Base-by-base conservation (phyloP, 352 stramenopile genomes). In the Pythium phragmiticola region DNA sequence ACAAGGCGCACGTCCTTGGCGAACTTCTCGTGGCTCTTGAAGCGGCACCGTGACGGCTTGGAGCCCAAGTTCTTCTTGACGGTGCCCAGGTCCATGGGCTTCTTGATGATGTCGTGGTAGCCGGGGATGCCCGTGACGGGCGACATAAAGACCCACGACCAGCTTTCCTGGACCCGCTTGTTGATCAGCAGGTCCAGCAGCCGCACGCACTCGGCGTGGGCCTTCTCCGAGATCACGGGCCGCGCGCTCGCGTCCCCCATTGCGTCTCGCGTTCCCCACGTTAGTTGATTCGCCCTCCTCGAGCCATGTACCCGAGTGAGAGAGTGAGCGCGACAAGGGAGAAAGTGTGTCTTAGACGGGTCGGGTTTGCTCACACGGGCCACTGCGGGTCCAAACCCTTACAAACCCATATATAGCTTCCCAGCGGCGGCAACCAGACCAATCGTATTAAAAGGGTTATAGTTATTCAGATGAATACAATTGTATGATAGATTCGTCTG, bases 61-160 rank as follows among this genome's bases (percentile, higher is more conserved):
- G 66, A 65, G 52, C 86, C 86, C 6, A 95, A 43, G 48, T 92
- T 81, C 69, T 88, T 85, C 65, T 81, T 80, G 23, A 95, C 78
- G 0, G 84, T 89, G 43, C 80, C 82, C 28, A 95, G 65, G 64
- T 92, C 86, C 86, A 95, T 95, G 68, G 80, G 82, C 60, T 84
- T 89, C 60, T 91, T 91, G 63, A 91, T 84, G 52, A 94, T 66
- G 50, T 85, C 36, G 14, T 86, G 73, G 70, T 94, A 94, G 47
- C 80, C 81, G 2, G 82, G 71, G 57, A 92, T 87, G 47, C 59
- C 68, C 17, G 69, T 65, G 61, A 92, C 84, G 26, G 83, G 84
- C 59, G 69, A 75, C 83, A 94, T 91, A 66, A 94, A 94, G 28
- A 91, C 81, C 84, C 84, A 93, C 2, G 84, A 93, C 84, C 84